These are phyloP conservation scores for Calocybe cyanea DNA, from an alignment of 768 basidiomycete species.

Conservation along the genomic window DNA sequence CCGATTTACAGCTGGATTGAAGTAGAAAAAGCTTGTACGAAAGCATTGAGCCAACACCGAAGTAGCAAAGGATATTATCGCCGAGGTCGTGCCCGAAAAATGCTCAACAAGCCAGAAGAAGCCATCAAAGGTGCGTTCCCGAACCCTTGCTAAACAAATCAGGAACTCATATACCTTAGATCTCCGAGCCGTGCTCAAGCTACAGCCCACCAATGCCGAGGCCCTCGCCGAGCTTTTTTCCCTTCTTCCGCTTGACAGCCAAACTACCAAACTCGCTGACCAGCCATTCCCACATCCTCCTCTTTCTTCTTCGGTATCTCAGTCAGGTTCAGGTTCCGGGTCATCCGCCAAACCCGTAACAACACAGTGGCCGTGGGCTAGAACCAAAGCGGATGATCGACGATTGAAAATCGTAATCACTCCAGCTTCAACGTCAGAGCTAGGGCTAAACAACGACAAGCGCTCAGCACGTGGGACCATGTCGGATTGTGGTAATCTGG, in stretches of 20 bases:
- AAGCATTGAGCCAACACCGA: constrained; percentile 59
- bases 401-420: constrained; percentile 50
- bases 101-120: constrained; percentile 52
- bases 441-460: constrained; percentile 12
- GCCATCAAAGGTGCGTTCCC: constrained; percentile 51
- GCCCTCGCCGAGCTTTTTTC: constrained; percentile 53
- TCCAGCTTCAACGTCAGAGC: constrained; percentile 34
- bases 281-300: neutral
- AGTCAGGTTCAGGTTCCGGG: constrained; percentile 18
- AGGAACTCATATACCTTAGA: constrained; percentile 32
- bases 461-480: constrained; percentile 8
- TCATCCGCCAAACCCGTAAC: constrained; percentile 16
- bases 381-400: constrained; percentile 45
- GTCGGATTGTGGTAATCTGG: neutral
- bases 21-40: constrained; percentile 68
- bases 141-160: neutral
- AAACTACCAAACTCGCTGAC: neutral
- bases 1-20: constrained; percentile 55
- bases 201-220: constrained; percentile 65
- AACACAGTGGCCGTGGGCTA: constrained; percentile 51
- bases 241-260: constrained; percentile 26
- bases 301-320: constrained; percentile 18
- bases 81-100: constrained; percentile 62
- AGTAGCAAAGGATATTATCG: constrained; percentile 71
- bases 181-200: constrained; percentile 52